Conservation (phyloP, 2,329 filamentous ascomycete genomes). For the Neofusicoccum umdonicola region DNA sequence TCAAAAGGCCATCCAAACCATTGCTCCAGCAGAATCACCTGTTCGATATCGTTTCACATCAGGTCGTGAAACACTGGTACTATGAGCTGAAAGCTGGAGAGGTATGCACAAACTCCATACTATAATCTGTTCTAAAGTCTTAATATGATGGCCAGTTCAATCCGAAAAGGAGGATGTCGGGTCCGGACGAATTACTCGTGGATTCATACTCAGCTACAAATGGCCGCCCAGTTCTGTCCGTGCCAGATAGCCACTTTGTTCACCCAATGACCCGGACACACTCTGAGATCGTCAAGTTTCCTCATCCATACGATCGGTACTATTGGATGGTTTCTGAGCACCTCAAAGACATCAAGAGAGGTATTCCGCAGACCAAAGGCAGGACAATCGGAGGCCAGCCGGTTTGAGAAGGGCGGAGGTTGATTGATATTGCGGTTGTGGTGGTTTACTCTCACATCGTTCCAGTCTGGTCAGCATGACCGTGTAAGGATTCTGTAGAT, state of each 20-base stretch:
- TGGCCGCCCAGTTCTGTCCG: neutral
- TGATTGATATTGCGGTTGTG: too few species aligned
- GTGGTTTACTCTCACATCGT: too few species aligned
- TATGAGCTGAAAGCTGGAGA: neutral
- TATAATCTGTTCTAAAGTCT: neutral
- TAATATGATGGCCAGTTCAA: neutral
- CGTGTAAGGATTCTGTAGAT: too few species aligned
- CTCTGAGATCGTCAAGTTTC: neutral
- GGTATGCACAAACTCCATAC: neutral
- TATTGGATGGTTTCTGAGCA: neutral
- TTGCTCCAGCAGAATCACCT: neutral
- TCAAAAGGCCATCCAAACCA: neutral
- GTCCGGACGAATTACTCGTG: neutral
- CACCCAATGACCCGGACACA: neutral
- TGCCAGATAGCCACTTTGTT: neutral
- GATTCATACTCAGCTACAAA: neutral
- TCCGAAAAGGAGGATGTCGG: neutral
- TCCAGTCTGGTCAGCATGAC: too few species aligned
- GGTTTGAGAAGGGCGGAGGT: too few species aligned
- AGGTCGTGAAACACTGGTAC: neutral
- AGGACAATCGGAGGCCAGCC: neutral
- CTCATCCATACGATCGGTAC: neutral
- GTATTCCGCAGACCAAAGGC: accelerated
- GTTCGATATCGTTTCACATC: neutral
- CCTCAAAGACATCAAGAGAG: neutral